Evolutionary conservation across 208 protist species (phyloP).

Genomic region (Wallacemonas sp.): DNA sequence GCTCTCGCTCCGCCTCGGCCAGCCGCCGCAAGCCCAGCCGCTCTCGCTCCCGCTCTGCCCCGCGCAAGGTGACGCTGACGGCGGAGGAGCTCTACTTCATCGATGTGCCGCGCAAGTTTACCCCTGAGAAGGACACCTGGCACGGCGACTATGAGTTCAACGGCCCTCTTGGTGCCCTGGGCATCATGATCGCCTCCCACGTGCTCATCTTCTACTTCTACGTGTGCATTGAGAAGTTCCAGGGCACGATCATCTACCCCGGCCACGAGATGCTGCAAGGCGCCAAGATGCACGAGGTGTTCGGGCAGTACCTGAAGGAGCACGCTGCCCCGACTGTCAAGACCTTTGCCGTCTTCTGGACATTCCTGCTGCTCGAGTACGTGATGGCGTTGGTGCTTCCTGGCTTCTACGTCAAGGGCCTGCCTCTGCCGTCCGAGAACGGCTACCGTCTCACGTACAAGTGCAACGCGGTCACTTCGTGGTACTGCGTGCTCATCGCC

Average conservation of each 20-base stretch:
- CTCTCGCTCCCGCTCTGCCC: constrained; percentile 35
- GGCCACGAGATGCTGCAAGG: constrained; percentile 72
- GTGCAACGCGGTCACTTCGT: constrained; percentile 87
- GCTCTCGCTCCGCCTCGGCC: constrained; percentile 30
- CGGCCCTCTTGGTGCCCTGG: constrained; percentile 54
- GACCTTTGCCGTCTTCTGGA: constrained; percentile 53
- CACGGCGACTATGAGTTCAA: constrained; percentile 83
- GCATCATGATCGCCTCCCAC: constrained; percentile 89
- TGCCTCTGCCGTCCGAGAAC: constrained; percentile 85
- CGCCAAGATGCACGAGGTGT: constrained; percentile 46
- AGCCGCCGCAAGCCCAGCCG: constrained; percentile 19
- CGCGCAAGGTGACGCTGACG: constrained; percentile 25
- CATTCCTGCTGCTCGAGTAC: constrained; percentile 82
- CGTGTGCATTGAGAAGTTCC: constrained; percentile 72
- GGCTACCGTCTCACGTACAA: constrained; percentile 83
- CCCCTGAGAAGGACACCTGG: constrained; percentile 83
- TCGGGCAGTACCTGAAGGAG: constrained; percentile 50
- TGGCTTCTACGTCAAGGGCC: constrained; percentile 76
- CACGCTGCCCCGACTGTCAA: constrained; percentile 48
- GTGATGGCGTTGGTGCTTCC: constrained; percentile 77
- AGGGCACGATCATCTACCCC: constrained; percentile 85
- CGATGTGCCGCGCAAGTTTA: constrained; percentile 58
- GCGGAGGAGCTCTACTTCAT: constrained; percentile 61
- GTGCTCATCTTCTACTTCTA: constrained; percentile 91
- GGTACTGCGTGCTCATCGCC: constrained; percentile 83